Evolutionary conservation across 352 stramenopile species (phyloP).

Genomic region (Globisporangium mamillatum): DNA sequence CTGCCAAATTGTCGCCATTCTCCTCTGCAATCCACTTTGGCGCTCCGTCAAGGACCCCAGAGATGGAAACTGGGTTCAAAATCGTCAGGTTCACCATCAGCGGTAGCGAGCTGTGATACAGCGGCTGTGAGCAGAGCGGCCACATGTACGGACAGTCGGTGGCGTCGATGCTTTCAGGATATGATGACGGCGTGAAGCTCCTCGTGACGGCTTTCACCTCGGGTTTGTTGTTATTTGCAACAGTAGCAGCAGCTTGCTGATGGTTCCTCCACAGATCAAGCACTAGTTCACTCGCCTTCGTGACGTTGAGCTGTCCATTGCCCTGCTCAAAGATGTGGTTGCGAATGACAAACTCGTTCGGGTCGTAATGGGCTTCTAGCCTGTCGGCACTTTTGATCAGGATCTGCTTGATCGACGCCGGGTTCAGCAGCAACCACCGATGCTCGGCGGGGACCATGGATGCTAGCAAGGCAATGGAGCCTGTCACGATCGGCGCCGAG

Average conservation of each 20-base stretch:
- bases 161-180: constrained; percentile 64
- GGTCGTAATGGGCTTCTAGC: constrained; percentile 30
- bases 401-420: constrained; percentile 71
- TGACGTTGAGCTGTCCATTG: constrained; percentile 69
- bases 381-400: constrained; percentile 53
- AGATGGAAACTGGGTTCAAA: constrained; percentile 57
- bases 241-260: constrained; percentile 21
- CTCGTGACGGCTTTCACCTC: constrained; percentile 5
- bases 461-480: constrained; percentile 68
- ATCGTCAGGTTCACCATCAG: constrained; percentile 86
- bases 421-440: constrained; percentile 58
- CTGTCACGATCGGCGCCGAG: constrained; percentile 78
- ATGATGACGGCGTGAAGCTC: constrained; percentile 34
- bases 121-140: constrained; percentile 76
- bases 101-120: constrained; percentile 70
- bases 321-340: constrained; percentile 88
- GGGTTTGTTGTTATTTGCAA: constrained; percentile 6
- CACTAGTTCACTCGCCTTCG: constrained; percentile 45
- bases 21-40: constrained; percentile 49
- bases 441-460: constrained; percentile 59
- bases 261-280: constrained; percentile 36
- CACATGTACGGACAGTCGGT: constrained; percentile 87
- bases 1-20: constrained; percentile 46
- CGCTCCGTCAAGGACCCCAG: constrained; percentile 38
- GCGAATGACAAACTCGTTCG: constrained; percentile 40